Percentiles rank a stretch among this genome's conserved stretches.
Conservation (phyloP, 106 monocot species). For the Dioscorea zingiberensis region DNA sequence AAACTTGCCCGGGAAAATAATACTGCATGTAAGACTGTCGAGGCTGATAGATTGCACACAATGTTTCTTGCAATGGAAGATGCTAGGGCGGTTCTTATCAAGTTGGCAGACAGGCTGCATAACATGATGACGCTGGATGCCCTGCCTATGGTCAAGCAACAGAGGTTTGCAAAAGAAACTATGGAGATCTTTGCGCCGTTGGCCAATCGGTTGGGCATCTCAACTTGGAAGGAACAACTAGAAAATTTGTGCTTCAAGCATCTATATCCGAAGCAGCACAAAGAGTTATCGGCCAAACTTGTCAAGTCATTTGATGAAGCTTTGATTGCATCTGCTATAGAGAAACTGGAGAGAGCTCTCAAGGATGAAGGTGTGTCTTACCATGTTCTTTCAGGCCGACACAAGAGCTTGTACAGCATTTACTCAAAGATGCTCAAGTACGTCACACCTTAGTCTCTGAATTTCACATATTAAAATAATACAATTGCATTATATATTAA, state of each 20-base stretch:
- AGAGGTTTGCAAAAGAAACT: conserved; percentile 94
- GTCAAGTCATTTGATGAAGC: conserved; percentile 60
- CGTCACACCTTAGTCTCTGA: not conserved
- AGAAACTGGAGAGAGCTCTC: conserved; percentile 62
- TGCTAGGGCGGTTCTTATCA: conserved; percentile 94
- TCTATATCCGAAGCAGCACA: conserved; percentile 65
- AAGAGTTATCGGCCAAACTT: conserved; percentile 58
- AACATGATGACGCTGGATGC: conserved; percentile 98
- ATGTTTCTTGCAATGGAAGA: conserved; percentile 99
- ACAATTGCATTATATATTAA: too few relatives aligned
- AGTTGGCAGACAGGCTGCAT: conserved; percentile 93
- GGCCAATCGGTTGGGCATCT: conserved; percentile 82
- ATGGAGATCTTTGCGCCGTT: conserved; percentile 89
- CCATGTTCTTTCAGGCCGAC: conserved; percentile 62
- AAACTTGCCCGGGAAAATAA: conserved; percentile 90
- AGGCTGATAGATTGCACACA: conserved; percentile 88
- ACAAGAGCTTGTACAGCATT: conserved; percentile 94
- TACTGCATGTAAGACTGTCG: conserved; percentile 69
- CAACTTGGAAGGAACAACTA: conserved; percentile 84
- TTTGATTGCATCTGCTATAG: conserved; percentile 55
- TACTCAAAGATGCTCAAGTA: conserved; percentile 92
- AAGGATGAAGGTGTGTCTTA: conserved; percentile 57
- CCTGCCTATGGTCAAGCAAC: conserved; percentile 67
- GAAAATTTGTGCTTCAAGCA: conserved; percentile 93
- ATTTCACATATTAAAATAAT: too few relatives aligned